A percentile compares a stretch with the other conserved stretches of the same genome.
phyloP scores from a whole-genome alignment of 2,329 filamentous ascomycete species.

The Metarhizium robertsii region DNA sequence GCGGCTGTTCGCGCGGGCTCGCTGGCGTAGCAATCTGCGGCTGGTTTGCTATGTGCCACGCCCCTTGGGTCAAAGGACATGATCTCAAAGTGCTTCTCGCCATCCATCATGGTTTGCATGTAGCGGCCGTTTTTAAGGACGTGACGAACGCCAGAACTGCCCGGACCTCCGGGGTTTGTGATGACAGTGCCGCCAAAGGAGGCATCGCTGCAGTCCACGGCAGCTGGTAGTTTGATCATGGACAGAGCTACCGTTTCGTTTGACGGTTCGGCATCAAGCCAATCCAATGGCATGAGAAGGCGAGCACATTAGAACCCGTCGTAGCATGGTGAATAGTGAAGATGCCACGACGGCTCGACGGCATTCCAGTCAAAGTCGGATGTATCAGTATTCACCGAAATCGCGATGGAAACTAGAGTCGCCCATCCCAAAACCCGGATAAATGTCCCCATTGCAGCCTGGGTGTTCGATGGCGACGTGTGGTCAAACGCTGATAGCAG shows the following conservation, averaged over 20 bases:
- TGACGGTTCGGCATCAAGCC: constrained; percentile 18
- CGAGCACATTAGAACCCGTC: constrained; percentile 25
- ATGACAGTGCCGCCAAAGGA: constrained; percentile 27
- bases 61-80: constrained; percentile 30
- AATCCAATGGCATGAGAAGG: constrained; percentile 29
- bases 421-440: too few species aligned
- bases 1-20: too few species aligned
- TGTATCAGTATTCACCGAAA: too few species aligned
- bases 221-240: constrained; percentile 24
- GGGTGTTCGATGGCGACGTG: too few species aligned
- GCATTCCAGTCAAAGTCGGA: too few species aligned
- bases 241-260: constrained; percentile 23
- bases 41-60: constrained; percentile 11
- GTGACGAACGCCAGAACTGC: constrained; percentile 23
- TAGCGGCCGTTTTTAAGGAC: constrained; percentile 13
- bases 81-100: constrained; percentile 23
- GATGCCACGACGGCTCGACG: too few species aligned
- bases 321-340: too few species aligned
- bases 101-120: constrained; percentile 21
- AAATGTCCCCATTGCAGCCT: too few species aligned
- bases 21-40: too few species aligned
- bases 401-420: too few species aligned
- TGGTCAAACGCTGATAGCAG: too few species aligned
- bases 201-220: constrained; percentile 17
- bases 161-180: constrained; percentile 30